phyloP scores from a whole-genome alignment of 305 asterid species.

The Fraxinus angustifolia region DNA sequence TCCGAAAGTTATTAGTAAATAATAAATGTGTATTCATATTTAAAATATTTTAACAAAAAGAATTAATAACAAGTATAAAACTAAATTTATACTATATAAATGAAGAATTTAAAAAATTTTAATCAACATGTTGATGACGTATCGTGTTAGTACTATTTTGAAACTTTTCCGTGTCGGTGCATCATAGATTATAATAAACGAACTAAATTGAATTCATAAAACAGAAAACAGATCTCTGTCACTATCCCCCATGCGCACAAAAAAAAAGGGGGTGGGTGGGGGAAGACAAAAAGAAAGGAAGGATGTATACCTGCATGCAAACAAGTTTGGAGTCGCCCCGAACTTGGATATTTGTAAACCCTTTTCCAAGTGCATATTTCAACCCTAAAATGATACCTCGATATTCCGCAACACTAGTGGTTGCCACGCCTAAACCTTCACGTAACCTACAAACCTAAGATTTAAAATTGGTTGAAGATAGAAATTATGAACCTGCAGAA shows the following conservation, averaged over 20 bases:
- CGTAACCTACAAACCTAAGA: slow-evolving; percentile 76
- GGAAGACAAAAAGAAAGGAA: not conserved
- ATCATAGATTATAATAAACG: not conserved
- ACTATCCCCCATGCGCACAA: not conserved
- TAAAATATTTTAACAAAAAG: not conserved
- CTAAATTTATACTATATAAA: too few relatives aligned
- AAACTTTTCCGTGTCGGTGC: too few relatives aligned
- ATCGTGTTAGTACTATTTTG: too few relatives aligned
- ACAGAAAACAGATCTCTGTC: not conserved
- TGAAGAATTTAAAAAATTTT: too few relatives aligned
- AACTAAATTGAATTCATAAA: not conserved
- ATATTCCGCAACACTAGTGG: slow-evolving; percentile 89
- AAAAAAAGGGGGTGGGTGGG: not conserved
- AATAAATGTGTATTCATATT: too few relatives aligned
- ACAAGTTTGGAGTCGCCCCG: slow-evolving; percentile 97
- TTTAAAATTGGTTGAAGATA: slow-evolving; percentile 25
- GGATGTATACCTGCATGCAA: slow-evolving; percentile 83
- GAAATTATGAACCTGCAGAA: slow-evolving; percentile 15
- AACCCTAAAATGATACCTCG: slow-evolving; percentile 87
- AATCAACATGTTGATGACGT: too few relatives aligned
- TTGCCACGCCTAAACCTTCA: slow-evolving; percentile 88
- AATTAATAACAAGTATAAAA: not conserved
- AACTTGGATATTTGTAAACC: slow-evolving; percentile 76
- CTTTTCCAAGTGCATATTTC: slow-evolving; percentile 70
- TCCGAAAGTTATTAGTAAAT: too few relatives aligned